Conservation (phyloP, 2,329 filamentous ascomycete genomes). For the Cercospora sp. region DNA sequence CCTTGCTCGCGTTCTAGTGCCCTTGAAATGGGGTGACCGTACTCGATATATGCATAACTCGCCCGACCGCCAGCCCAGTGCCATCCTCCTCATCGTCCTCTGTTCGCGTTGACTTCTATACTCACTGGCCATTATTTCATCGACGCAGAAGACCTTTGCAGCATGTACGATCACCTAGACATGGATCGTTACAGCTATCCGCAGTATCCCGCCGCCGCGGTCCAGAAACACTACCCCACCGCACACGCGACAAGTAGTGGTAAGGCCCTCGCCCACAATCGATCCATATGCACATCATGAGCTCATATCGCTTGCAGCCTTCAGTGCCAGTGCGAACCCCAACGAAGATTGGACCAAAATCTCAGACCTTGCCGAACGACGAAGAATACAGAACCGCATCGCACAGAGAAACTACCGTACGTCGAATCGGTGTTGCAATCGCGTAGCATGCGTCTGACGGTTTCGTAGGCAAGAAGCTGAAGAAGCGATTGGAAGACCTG, state of each 20-base stretch:
- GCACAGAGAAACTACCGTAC: constrained; percentile 94
- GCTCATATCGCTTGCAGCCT: constrained; percentile 48
- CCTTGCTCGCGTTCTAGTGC: constrained; percentile 16
- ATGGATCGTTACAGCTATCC: constrained; percentile 52
- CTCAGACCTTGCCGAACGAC: constrained; percentile 89
- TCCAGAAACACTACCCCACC: constrained; percentile 64
- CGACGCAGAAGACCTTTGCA: not conserved
- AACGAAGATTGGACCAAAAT: constrained; percentile 99
- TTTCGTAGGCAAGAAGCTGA: constrained; percentile 78
- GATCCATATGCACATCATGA: not conserved
- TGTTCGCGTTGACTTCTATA: constrained; percentile 11
- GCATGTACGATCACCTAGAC: constrained; percentile 33
- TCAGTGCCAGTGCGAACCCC: constrained; percentile 89
- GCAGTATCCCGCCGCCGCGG: constrained; percentile 40
- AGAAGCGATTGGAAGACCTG: constrained; percentile 82
- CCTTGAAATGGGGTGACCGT: constrained; percentile 24
- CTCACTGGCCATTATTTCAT: constrained; percentile 4
- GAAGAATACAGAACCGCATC: constrained; percentile 95
- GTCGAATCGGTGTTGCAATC: not conserved
- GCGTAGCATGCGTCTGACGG: constrained; percentile 27
- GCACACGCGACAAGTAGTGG: constrained; percentile 80
- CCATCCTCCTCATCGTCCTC: constrained; percentile 13
- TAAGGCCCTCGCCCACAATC: not conserved
- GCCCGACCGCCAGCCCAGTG: constrained; percentile 17
- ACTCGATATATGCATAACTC: constrained; percentile 27